These are phyloP conservation scores for Eutrema heterophyllum DNA, from an alignment of 345 rosid species.

Conservation along the genomic window DNA sequence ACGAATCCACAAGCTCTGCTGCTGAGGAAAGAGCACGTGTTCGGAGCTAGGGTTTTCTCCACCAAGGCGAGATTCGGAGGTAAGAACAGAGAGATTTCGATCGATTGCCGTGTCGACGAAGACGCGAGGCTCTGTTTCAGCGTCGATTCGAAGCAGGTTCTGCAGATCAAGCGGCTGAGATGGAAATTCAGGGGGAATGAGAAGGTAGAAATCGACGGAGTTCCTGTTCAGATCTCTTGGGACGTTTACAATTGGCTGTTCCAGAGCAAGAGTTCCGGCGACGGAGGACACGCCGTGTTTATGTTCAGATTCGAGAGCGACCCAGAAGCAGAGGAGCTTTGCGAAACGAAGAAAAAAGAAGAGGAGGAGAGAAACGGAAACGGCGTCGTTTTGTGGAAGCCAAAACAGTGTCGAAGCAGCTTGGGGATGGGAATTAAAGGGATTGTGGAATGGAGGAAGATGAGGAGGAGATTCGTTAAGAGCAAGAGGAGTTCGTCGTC, in stretches of 20 bases:
- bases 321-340: slow-evolving; percentile 23
- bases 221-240: slow-evolving; percentile 75
- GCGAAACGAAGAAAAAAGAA: slow-evolving; percentile 5
- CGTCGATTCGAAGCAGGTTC: slow-evolving; percentile 54
- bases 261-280: slow-evolving; percentile 30
- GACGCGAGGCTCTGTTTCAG: slow-evolving; percentile 60
- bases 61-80: slow-evolving; percentile 82
- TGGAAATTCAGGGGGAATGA: slow-evolving; percentile 98
- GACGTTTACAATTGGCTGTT: slow-evolving; percentile 92
- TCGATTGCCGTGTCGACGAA: slow-evolving; percentile 55
- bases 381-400: slow-evolving; percentile 37
- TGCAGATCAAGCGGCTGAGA: slow-evolving; percentile 64
- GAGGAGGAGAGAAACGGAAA: slow-evolving; percentile 17
- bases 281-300: slow-evolving; percentile 60
- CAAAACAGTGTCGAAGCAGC: slow-evolving; percentile 33
- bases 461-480: slow-evolving; percentile 64
- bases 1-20: slow-evolving; percentile 46
- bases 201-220: slow-evolving; percentile 71
- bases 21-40: slow-evolving; percentile 75
- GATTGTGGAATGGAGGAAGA: slow-evolving; percentile 63
- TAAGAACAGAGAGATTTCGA: slow-evolving; percentile 53
- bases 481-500: slow-evolving; percentile 69
- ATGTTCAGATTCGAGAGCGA: slow-evolving; percentile 71
- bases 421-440: slow-evolving; percentile 54
- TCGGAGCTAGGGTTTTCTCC: slow-evolving; percentile 54